phyloP scores from a whole-genome alignment of 2,329 filamentous ascomycete species.

The Ceratocystis albifundus region DNA sequence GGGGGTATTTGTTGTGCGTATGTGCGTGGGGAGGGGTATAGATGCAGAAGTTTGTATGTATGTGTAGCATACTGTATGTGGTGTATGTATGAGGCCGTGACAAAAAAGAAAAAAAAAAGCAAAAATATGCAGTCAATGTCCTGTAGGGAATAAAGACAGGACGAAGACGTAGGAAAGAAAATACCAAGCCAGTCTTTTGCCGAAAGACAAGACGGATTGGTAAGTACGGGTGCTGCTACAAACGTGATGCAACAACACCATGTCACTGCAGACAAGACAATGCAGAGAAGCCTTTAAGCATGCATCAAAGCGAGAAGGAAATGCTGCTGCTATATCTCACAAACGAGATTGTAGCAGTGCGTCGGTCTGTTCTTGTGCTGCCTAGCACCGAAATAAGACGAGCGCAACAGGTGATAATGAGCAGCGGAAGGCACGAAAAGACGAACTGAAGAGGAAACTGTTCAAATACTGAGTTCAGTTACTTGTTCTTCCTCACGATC shows the following conservation, averaged over 20 bases:
- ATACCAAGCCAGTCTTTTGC: neutral
- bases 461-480: neutral
- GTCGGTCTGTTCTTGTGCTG: no score
- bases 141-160: neutral
- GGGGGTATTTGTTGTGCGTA: neutral
- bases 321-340: constrained; percentile 15
- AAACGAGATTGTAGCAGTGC: constrained; percentile 12
- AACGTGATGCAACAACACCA: constrained; percentile 23
- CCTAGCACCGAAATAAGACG: constrained; percentile 2
- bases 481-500: constrained; percentile 18
- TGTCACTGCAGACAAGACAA: constrained; percentile 6
- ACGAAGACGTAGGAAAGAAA: constrained; percentile 5
- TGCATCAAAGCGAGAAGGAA: neutral
- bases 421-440: neutral
- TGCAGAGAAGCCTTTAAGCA: neutral
- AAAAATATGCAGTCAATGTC: neutral
- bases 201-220: constrained; percentile 4
- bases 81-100: neutral
- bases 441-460: neutral
- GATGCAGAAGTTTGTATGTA: neutral
- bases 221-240: constrained; percentile 9
- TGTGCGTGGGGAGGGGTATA: neutral
- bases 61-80: neutral
- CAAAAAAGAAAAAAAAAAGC: neutral
- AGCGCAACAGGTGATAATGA: neutral